Evolutionary conservation across 2,329 filamentous ascomycete genomes (phyloP), one percentile per base, ranked within the genome.

Genomic region (Penicillium sp.): DNA sequence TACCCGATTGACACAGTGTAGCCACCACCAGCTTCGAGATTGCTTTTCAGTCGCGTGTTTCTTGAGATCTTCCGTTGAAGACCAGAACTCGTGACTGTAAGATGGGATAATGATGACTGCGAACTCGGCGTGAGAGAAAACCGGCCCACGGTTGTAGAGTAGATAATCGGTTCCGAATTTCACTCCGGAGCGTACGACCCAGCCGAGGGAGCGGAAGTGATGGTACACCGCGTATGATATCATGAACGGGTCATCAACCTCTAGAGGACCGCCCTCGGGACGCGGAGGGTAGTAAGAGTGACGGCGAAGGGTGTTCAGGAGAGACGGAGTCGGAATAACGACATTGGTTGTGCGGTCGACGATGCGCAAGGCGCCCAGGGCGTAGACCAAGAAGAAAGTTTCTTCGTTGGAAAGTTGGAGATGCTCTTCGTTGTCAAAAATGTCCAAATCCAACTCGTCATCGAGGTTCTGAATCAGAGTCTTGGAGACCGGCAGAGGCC

Each of bases 131-230:
- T 98, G 93, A 24, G 89, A 84, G 66, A 98, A 97, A 0, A 93
- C 91, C 0, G 93, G 93, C 0, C 93, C 93, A 18, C 90, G 85
- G 48, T 89, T 84, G 70, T 98, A 98, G 6, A 98, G 79, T n/a
- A 98, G 74, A 74, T 88, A 96, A 67, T 98, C 93, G 8, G 90
- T 87, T 24, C 88, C 88, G 60, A 98, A 98, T 64, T 98, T 98
- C 65, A 95, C 84, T 33, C 93, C 94, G 4, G 87, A 83, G 11
- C 94, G 85, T 0, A 94, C 86, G 1, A 96, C 88, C 91, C 93
- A 98, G 25, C 93, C 93, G 0, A 97, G 76, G 0, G 90, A 95
- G 34, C 93, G 85, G 72, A 95, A 98, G 66, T 98, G 91, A 65
- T 98, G 93, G 66, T 95, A 98, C 13, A 88, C 88, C 9, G 83